Conservation (phyloP, 2,329 filamentous ascomycete genomes). For the Fusarium solani-melongenae region DNA sequence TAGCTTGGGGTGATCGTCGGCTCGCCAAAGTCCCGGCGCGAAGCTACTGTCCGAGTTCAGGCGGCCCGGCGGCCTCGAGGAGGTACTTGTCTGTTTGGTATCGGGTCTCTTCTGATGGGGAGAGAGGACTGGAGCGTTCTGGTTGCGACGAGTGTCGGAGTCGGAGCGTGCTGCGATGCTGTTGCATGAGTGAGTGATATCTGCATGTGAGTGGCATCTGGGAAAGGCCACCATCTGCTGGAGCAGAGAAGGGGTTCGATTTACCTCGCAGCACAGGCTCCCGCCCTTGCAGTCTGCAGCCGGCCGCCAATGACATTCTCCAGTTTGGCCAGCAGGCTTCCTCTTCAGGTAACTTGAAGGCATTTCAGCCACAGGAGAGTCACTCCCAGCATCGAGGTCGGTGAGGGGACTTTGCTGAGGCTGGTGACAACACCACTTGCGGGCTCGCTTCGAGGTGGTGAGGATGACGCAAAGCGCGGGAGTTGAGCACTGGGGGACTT, state of each 20-base stretch:
- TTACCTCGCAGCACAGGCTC: conserved; percentile 9
- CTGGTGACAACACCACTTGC: conserved; percentile 25
- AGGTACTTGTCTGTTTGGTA: conserved; percentile 9
- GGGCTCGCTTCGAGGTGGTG: not conserved
- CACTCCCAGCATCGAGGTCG: not conserved
- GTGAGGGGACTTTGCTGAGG: conserved; percentile 7
- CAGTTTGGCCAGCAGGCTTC: conserved; percentile 30
- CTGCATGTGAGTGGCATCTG: not conserved
- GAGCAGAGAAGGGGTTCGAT: not conserved
- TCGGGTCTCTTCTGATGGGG: conserved; percentile 1
- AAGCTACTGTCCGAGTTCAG: conserved; percentile 16
- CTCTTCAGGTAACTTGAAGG: conserved; percentile 38
- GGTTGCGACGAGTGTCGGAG: not conserved
- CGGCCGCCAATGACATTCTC: conserved; percentile 35
- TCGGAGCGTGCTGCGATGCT: not conserved
- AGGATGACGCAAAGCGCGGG: conserved; percentile 24
- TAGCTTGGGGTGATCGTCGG: conserved; percentile 6
- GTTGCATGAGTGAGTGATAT: not conserved
- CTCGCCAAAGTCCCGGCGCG: conserved; percentile 15
- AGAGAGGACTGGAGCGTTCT: conserved; percentile 4
- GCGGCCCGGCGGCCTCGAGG: not conserved
- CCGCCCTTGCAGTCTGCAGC: conserved; percentile 20
- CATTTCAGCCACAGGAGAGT: conserved; percentile 29
- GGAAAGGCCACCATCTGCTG: not conserved
- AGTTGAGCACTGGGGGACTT: conserved; percentile 5